Percentiles rank a stretch among this genome's conserved stretches.
phyloP scores from a whole-genome alignment of 2,329 filamentous ascomycete genomes.

The Xylogone sp. region DNA sequence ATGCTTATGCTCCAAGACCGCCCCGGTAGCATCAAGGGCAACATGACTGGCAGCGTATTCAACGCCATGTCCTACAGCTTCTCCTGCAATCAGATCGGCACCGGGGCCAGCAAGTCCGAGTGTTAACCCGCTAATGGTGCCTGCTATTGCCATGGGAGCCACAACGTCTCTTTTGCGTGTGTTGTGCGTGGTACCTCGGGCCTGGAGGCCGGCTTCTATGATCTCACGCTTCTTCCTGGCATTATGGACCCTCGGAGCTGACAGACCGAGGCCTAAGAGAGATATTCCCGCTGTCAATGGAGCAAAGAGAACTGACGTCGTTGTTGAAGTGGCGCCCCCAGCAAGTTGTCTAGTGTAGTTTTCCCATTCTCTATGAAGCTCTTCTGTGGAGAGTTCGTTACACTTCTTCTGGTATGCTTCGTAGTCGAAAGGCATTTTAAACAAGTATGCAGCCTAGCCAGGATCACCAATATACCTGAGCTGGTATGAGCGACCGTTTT shows the following conservation, averaged over 20 bases:
- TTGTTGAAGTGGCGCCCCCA: slow-evolving; percentile 36
- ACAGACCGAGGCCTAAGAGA: slow-evolving; percentile 34
- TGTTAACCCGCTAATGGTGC: slow-evolving; percentile 32
- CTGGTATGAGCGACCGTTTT: neutral
- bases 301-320: slow-evolving; percentile 34
- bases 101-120: slow-evolving; percentile 32
- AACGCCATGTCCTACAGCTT: slow-evolving; percentile 32
- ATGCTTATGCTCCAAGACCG: slow-evolving; percentile 33
- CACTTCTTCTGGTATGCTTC: slow-evolving; percentile 36
- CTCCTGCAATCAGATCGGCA: slow-evolving; percentile 31
- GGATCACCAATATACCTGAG: no score
- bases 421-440: slow-evolving; percentile 37
- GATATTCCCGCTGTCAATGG: slow-evolving; percentile 36
- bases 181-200: slow-evolving; percentile 30
- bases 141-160: slow-evolving; percentile 34
- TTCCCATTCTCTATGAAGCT: slow-evolving; percentile 38
- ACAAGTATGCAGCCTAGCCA: no score
- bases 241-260: slow-evolving; percentile 37
- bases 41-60: slow-evolving; percentile 33
- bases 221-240: slow-evolving; percentile 39
- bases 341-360: slow-evolving; percentile 39
- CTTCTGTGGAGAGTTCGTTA: slow-evolving; percentile 30
- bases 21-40: slow-evolving; percentile 32
- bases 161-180: slow-evolving; percentile 39
- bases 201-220: slow-evolving; percentile 34